phyloP scores from a whole-genome alignment of 176 grass and related monocot genomes.

The Cenchrus fungigraminus region DNA sequence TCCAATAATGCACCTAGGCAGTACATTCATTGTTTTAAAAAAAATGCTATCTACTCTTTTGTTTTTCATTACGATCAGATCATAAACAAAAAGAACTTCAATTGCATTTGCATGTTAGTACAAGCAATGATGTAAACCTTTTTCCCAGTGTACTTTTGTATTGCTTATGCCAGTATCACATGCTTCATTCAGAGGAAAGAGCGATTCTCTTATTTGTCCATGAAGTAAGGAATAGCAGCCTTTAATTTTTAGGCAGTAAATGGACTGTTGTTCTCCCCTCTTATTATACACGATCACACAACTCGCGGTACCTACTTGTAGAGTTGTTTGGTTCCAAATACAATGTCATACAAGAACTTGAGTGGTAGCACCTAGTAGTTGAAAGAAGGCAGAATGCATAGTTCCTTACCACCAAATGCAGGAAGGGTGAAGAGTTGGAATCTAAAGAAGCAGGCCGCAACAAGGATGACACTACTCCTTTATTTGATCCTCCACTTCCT shows the following conservation, averaged over 20 bases:
- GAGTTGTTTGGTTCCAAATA: slow-evolving; percentile 14
- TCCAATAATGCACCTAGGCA: background rate
- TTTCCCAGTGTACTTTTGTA: background rate
- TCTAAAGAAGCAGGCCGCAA: slow-evolving; percentile 32
- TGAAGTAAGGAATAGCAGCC: slow-evolving; percentile 43
- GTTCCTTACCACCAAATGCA: slow-evolving; percentile 33
- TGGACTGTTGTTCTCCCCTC: background rate
- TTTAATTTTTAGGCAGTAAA: slow-evolving; percentile 36
- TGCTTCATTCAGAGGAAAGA: slow-evolving; percentile 21
- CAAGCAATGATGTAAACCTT: background rate
- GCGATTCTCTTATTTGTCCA: slow-evolving; percentile 14
- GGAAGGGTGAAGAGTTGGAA: slow-evolving; percentile 31
- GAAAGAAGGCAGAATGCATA: slow-evolving; percentile 33
- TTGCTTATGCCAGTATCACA: background rate
- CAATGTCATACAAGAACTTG: slow-evolving; percentile 1
- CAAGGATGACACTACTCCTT: slow-evolving; percentile 34
- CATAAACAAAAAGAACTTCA: slow-evolving; percentile 1
- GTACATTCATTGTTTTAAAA: slow-evolving; percentile 8
- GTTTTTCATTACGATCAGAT: background rate
- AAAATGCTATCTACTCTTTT: background rate
- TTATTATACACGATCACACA: slow-evolving; percentile 33
- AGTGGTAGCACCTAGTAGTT: slow-evolving; percentile 11
- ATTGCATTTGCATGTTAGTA: background rate
- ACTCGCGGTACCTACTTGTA: background rate
- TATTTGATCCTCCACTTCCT: slow-evolving; percentile 26